Evolutionary conservation across 306 rosid genomes (phyloP).

Genomic region (Lablab purpureus): DNA sequence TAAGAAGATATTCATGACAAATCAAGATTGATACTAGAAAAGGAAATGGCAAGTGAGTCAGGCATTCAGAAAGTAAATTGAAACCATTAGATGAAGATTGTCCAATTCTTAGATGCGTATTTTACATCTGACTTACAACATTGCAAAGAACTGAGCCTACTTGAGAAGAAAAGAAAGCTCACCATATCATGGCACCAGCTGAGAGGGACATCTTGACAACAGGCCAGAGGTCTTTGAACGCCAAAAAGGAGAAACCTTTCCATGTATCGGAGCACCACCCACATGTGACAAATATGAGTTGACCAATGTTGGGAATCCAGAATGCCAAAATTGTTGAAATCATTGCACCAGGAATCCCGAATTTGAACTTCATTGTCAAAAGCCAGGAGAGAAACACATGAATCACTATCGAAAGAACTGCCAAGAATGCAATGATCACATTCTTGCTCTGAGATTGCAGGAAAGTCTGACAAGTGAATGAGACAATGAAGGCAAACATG

Average conservation of each 20-base stretch:
- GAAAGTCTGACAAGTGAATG: conserved; percentile 61
- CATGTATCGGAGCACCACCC: conserved; percentile 67
- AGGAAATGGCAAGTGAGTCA: background rate
- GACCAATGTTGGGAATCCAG: conserved; percentile 63
- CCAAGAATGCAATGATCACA: conserved; percentile 55
- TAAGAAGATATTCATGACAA: background rate
- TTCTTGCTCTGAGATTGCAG: conserved; percentile 70
- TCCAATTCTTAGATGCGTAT: too few species aligned
- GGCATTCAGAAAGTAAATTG: background rate
- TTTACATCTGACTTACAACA: too few species aligned
- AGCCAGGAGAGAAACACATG: conserved; percentile 61
- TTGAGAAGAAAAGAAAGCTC: conserved; percentile 21
- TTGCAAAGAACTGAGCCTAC: background rate
- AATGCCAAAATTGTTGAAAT: conserved; percentile 47
- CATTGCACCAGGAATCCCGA: conserved; percentile 72
- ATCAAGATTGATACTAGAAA: background rate
- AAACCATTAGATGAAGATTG: background rate
- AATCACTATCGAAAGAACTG: conserved; percentile 45
- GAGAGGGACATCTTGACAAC: conserved; percentile 67
- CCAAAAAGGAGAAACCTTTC: conserved; percentile 60
- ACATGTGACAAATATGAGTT: conserved; percentile 53
- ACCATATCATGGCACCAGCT: conserved; percentile 71
- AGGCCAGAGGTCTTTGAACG: conserved; percentile 66
- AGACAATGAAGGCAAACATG: conserved; percentile 49
- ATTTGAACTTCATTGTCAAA: conserved; percentile 42